phyloP scores from a whole-genome alignment of 2,329 filamentous ascomycete species.

The Ophiostoma fasciatum region DNA sequence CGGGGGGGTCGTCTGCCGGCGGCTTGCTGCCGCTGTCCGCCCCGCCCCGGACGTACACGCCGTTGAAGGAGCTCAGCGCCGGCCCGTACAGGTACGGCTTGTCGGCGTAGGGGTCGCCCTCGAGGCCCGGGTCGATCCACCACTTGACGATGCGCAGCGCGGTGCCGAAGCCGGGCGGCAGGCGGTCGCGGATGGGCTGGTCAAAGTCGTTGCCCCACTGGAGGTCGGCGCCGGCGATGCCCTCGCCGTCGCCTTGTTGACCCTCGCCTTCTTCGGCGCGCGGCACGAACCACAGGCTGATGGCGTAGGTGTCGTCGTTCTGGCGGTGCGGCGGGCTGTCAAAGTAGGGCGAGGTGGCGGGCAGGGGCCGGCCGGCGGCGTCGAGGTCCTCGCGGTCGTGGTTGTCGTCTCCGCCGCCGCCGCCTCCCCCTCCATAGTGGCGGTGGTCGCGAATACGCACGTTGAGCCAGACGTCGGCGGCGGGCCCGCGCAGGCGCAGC shows the following conservation, averaged over 20 bases:
- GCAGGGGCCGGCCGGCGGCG: conserved; percentile 28
- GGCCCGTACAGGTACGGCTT: conserved; percentile 76
- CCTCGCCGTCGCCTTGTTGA: conserved; percentile 15
- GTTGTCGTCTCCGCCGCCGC: conserved; percentile 34
- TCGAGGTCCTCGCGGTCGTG: conserved; percentile 32
- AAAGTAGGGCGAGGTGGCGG: conserved; percentile 54
- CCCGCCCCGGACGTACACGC: conserved; percentile 34
- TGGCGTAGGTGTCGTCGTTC: conserved; percentile 67
- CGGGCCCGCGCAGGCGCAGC: conserved; percentile 45
- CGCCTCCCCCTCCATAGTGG: conserved; percentile 25
- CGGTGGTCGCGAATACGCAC: conserved; percentile 55
- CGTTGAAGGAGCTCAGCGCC: conserved; percentile 66
- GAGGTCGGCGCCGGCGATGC: conserved; percentile 55
- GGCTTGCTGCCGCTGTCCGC: background rate
- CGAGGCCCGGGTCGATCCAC: conserved; percentile 81
- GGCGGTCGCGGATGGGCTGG: conserved; percentile 67
- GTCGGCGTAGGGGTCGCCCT: conserved; percentile 82
- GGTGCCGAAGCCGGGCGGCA: conserved; percentile 75
- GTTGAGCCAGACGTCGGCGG: conserved; percentile 52
- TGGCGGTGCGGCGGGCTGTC: conserved; percentile 47
- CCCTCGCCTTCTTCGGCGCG: background rate
- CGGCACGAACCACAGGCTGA: conserved; percentile 63
- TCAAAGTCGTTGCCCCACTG: conserved; percentile 96
- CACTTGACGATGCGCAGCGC: conserved; percentile 77
- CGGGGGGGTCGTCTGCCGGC: conserved; percentile 25